Conservation (phyloP, 139 green algal genomes). For the Raphidocelis subcapitata region DNA sequence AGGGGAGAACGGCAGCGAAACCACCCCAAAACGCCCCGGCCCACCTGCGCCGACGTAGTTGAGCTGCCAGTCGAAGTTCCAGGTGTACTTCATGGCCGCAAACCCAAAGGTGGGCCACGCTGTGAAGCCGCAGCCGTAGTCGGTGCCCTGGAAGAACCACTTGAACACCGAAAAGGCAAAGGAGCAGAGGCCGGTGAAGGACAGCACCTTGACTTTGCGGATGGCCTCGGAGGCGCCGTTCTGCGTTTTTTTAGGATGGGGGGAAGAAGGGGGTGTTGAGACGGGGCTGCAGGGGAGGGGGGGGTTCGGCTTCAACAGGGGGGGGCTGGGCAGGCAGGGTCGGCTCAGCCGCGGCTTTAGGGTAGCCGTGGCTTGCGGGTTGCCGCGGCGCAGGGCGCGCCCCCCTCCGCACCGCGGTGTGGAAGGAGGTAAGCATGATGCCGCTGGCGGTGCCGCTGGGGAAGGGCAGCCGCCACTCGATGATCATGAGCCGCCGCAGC, state of each 20-base stretch:
- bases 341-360: no score
- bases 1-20: no score
- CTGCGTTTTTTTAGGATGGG: no score
- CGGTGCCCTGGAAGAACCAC: constrained; percentile 32
- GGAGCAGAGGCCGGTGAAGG: constrained; percentile 4
- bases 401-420: constrained; percentile 10
- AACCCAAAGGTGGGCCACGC: constrained; percentile 26
- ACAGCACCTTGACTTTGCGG: constrained; percentile 28
- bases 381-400: no score
- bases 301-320: no score
- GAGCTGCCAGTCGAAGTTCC: constrained; percentile 29
- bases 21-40: no score
- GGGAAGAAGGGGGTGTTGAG: no score
- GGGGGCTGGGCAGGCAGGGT: no score
- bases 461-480: constrained; percentile 38
- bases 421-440: constrained; percentile 40
- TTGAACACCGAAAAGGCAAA: constrained; percentile 33
- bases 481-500: constrained; percentile 41
- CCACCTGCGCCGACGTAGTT: constrained; percentile 33
- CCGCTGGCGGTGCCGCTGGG: constrained; percentile 37
- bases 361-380: no score
- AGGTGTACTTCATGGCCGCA: constrained; percentile 17
- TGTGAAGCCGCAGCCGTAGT: constrained; percentile 26
- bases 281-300: no score
- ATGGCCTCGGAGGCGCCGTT: constrained; percentile 15